phyloP scores from a whole-genome alignment of 441 rosid genomes.

The Lepidium campestre region DNA sequence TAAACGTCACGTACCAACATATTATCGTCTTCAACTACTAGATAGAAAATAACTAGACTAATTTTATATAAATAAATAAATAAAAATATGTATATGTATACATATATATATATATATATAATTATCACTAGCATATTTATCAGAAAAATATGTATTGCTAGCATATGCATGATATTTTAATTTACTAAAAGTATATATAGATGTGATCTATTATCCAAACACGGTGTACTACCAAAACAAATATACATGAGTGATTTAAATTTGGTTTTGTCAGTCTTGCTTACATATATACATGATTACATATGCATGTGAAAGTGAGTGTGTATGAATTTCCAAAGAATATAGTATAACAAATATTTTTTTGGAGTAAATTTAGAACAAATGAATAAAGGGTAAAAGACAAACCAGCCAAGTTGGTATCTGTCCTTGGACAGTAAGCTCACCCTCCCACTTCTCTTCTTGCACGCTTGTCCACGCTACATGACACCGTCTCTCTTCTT shows the following conservation, averaged over 20 bases:
- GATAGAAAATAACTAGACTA: not conserved
- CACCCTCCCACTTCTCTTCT: slow-evolving; percentile 88
- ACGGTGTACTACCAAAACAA: too few relatives aligned
- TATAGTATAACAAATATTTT: not conserved
- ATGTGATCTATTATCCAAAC: too few relatives aligned
- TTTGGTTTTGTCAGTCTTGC: not conserved
- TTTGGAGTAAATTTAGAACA: not conserved
- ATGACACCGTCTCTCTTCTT: slow-evolving; percentile 32
- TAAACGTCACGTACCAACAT: not conserved
- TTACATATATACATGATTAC: too few relatives aligned
- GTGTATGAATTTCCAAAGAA: slow-evolving; percentile 11
- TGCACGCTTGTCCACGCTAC: slow-evolving; percentile 88
- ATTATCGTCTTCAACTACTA: not conserved
- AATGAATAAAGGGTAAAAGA: not conserved
- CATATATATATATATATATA: not conserved
- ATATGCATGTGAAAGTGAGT: not conserved
- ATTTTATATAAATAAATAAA: too few relatives aligned
- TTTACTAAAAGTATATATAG: too few relatives aligned
- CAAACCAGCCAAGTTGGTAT: slow-evolving; percentile 93
- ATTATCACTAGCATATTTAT: too few relatives aligned
- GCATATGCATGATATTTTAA: too few relatives aligned
- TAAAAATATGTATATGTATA: not conserved
- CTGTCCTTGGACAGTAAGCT: slow-evolving; percentile 66
- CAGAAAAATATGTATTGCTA: too few relatives aligned
- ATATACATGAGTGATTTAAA: not conserved